Base-by-base conservation (phyloP, 1,284 basidiomycete species). In the Sutorius eximius region DNA sequence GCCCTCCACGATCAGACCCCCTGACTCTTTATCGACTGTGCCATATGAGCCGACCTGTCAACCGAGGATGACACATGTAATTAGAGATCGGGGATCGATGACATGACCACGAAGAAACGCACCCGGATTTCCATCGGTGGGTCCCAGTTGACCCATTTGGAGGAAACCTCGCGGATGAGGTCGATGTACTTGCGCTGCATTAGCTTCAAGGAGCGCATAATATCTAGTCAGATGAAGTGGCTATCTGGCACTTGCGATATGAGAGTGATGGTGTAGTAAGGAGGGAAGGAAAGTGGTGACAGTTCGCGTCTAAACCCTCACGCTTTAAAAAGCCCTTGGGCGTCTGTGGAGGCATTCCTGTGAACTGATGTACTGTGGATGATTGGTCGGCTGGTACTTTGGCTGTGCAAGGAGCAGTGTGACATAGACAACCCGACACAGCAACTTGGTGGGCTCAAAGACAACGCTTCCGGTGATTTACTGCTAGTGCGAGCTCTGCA, bases 121-220 rank as follows among this genome's bases (percentile, higher is more conserved):
- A 68, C 70, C 38, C 42, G 32, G 20, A 71, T 45, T 9, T 41
- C 40, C 10, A 56, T 50, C 9, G 47, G 56, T 3, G 65, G 65
- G 37, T 71, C 56, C 68, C 64, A 70, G 48, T 67, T 66, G 30
- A 70, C 60, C 55, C 55, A 68, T 36, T 70, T 70, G 38, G 58
- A 57, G 12, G 61, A 70, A 3, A 20, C 41, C 24, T 47, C 5
- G 8, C 40, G 58, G 36, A 71, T 63, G 12, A 71, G 58, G 22
- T 68, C 66, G 34, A 70, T 59, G 41, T 64, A 68, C 45, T 70
- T 66, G 57, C 66, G 68, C 36, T 48, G 61, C 13, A 59, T 1
- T 22, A 27, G 24, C 24, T 27, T 27, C 24, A 49, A 43, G 18
- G 50, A 2, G 2, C 43, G 22, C 60, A 65, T 61, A 5, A 27